These are phyloP conservation scores for Lathyrus aphaca DNA, from an alignment of 306 rosid genomes.

Conservation along the genomic window DNA sequence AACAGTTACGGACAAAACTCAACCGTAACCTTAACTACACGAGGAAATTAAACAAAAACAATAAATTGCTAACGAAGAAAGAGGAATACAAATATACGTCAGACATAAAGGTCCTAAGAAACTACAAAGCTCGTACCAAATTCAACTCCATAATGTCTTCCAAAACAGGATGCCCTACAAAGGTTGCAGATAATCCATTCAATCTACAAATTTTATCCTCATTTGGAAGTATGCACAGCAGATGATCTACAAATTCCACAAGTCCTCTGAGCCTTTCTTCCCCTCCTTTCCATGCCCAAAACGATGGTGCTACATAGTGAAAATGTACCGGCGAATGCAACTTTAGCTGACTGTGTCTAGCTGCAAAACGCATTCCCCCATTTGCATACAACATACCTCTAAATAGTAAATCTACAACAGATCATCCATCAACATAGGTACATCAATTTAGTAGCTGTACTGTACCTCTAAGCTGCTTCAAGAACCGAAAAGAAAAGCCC, in stretches of 20 bases:
- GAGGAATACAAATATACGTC: background rate
- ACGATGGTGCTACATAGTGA: conserved; percentile 91
- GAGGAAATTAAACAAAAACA: conserved; percentile 28
- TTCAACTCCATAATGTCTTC: conserved; percentile 70
- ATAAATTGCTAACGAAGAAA: background rate
- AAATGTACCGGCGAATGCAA: conserved; percentile 64
- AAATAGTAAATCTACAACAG: conserved; percentile 34
- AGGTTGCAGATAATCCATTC: conserved; percentile 82
- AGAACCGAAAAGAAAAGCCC: conserved; percentile 87
- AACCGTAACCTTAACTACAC: background rate
- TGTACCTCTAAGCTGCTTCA: conserved; percentile 84
- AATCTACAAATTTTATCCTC: conserved; percentile 80
- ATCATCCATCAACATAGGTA: conserved; percentile 32
- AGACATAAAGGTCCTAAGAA: background rate
- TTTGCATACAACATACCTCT: conserved; percentile 44
- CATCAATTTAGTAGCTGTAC: conserved; percentile 50
- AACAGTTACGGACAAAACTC: conserved; percentile 33
- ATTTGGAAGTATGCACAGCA: conserved; percentile 87
- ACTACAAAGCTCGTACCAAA: conserved; percentile 49
- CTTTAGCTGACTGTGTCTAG: conserved; percentile 54
- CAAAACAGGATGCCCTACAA: conserved; percentile 87
- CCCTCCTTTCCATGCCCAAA: conserved; percentile 99
- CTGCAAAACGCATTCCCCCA: conserved; percentile 69
- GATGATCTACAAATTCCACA: conserved; percentile 73
- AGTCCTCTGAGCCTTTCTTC: conserved; percentile 83